These are phyloP conservation scores for Peronospora destructor DNA, from an alignment of 352 stramenopile species.

Conservation along the genomic window DNA sequence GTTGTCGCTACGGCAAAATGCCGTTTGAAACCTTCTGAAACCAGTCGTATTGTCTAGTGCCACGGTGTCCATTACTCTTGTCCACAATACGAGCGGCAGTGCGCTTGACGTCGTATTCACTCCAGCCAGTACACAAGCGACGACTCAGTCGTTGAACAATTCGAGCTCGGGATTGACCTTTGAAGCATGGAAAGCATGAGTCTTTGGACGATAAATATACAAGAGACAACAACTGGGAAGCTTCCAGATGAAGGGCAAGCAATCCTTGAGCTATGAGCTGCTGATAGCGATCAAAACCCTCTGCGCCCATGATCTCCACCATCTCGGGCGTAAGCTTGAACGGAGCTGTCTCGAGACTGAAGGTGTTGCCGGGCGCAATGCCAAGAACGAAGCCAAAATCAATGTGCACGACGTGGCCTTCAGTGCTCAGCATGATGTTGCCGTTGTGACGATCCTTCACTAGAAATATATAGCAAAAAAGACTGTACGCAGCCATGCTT, in stretches of 20 bases:
- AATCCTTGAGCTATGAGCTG: conserved; percentile 90
- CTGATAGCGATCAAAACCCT: conserved; percentile 88
- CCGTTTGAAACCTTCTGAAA: conserved; percentile 86
- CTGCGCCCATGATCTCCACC: conserved; percentile 88
- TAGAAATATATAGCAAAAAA: conserved; percentile 95
- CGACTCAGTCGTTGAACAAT: conserved; percentile 47
- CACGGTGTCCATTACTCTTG: conserved; percentile 68
- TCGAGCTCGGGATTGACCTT: conserved; percentile 27
- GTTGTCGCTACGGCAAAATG: conserved; percentile 38
- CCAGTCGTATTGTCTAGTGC: conserved; percentile 82
- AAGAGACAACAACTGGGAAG: conserved; percentile 88
- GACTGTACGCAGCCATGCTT: conserved; percentile 92
- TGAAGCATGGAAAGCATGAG: conserved; percentile 93
- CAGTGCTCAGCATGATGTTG: conserved; percentile 95
- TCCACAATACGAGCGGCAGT: conserved; percentile 55
- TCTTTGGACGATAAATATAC: conserved; percentile 87
- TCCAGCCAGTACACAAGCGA: conserved; percentile 51
- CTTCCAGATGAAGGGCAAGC: conserved; percentile 89
- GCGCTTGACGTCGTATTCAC: conserved; percentile 44
- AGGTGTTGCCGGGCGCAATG: conserved; percentile 94
- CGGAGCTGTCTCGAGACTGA: conserved; percentile 93
- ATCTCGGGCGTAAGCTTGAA: conserved; percentile 99
- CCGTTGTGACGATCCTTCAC: conserved; percentile 98
- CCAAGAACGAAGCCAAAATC: conserved; percentile 98
- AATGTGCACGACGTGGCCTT: conserved; percentile 96